Evolutionary conservation across 768 basidiomycete genomes (phyloP).

Genomic region (Tulasnella sp.): DNA sequence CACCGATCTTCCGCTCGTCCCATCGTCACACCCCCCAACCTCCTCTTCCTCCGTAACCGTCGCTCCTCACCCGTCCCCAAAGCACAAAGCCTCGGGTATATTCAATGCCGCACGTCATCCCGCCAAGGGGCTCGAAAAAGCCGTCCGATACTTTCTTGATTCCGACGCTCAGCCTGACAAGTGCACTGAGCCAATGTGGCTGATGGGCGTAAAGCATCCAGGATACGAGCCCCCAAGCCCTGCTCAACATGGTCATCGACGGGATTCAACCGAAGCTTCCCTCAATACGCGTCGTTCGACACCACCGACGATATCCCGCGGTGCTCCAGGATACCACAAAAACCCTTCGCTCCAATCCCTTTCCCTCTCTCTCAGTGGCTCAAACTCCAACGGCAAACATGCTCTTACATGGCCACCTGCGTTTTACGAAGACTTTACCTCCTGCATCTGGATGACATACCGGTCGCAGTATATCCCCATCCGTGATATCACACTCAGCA

Average conservation of each 20-base stretch:
- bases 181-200: slow-evolving; percentile 75
- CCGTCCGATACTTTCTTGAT: slow-evolving; percentile 82
- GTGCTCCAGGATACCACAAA: slow-evolving; percentile 26
- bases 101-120: slow-evolving; percentile 48
- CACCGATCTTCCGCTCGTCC: slow-evolving; percentile 40
- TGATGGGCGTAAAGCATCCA: slow-evolving; percentile 70
- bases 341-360: slow-evolving; percentile 23
- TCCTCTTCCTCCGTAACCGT: slow-evolving; percentile 32
- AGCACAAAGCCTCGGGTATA: slow-evolving; percentile 30
- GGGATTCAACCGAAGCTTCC: slow-evolving; percentile 33
- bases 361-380: slow-evolving; percentile 21
- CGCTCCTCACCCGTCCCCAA: slow-evolving; percentile 20
- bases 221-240: slow-evolving; percentile 45
- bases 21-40: slow-evolving; percentile 32
- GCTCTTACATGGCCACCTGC: slow-evolving; percentile 57
- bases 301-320: slow-evolving; percentile 28
- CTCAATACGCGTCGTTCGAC: slow-evolving; percentile 28
- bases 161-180: slow-evolving; percentile 75
- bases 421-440: slow-evolving; percentile 83
- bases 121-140: slow-evolving; percentile 47
- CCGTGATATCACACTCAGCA: slow-evolving; percentile 40
- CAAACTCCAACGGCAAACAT: slow-evolving; percentile 25
- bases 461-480: slow-evolving; percentile 79
- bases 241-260: slow-evolving; percentile 17
- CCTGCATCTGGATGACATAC: slow-evolving; percentile 84